phyloP scores from a whole-genome alignment of 225 moss, liverwort and hornwort species.

The Polytrichum commune region DNA sequence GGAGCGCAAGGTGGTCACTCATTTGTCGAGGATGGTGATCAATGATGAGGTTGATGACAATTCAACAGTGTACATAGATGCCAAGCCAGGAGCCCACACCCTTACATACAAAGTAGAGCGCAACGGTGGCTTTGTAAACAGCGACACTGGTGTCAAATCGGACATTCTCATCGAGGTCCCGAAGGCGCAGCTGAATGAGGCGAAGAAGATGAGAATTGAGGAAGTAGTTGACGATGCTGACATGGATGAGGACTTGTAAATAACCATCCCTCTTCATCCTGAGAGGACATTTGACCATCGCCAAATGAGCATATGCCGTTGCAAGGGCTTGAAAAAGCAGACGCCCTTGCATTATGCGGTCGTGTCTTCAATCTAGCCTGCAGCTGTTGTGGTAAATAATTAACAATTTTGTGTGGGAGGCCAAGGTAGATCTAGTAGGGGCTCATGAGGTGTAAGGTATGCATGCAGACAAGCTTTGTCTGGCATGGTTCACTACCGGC shows the following conservation, averaged over 20 bases:
- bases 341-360: no score
- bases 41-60: constrained; percentile 91
- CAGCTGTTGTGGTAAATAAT: no score
- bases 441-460: no score
- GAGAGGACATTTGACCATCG: no score
- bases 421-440: no score
- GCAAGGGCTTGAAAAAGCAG: no score
- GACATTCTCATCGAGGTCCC: constrained; percentile 86
- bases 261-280: no score
- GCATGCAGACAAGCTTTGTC: no score
- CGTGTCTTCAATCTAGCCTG: no score
- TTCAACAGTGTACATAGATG: constrained; percentile 80
- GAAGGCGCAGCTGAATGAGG: constrained; percentile 6
- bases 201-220: constrained; percentile 73
- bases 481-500: no score
- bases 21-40: constrained; percentile 80
- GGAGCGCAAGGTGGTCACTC: constrained; percentile 88
- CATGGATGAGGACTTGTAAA: constrained; percentile 54
- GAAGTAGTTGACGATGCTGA: constrained; percentile 55
- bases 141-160: constrained; percentile 58
- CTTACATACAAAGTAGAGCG: constrained; percentile 68
- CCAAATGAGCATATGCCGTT: no score
- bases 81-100: constrained; percentile 24
- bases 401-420: no score
- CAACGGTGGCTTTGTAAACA: constrained; percentile 75